Percentiles rank a stretch among this genome's conserved stretches.
Conservation (phyloP, 352 stramenopile species). For the Phytophthora megakarya region DNA sequence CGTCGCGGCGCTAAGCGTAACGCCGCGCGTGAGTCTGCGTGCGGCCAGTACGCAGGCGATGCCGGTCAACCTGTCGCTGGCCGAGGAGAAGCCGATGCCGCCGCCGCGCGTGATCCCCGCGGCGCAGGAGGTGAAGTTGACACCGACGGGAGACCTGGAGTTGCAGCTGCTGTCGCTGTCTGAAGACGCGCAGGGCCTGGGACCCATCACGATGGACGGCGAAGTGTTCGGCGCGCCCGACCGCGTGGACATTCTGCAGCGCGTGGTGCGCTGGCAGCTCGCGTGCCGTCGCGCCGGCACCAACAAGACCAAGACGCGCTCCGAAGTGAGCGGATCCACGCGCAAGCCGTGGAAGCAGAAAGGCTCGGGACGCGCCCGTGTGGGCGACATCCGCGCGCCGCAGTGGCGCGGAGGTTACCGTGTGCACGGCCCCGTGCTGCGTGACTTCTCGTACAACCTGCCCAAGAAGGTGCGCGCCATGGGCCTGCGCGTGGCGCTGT, state of each 20-base stretch:
- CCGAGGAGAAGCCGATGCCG: constrained; percentile 70
- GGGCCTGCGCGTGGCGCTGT: constrained; percentile 84
- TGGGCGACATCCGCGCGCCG: constrained; percentile 85
- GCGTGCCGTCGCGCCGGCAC: constrained; percentile 82
- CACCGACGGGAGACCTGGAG: constrained; percentile 60
- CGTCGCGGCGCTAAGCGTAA: constrained; percentile 59
- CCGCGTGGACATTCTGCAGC: constrained; percentile 87
- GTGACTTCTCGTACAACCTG: constrained; percentile 87
- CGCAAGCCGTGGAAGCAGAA: constrained; percentile 91
- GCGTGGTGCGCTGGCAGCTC: constrained; percentile 88
- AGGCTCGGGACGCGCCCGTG: constrained; percentile 82
- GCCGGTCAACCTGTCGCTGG: constrained; percentile 72
- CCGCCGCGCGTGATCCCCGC: constrained; percentile 67
- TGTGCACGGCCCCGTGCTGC: constrained; percentile 84
- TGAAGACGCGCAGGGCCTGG: constrained; percentile 42
- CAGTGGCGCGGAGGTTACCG: constrained; percentile 87
- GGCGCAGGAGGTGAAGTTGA: constrained; percentile 63
- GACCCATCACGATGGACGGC: constrained; percentile 61
- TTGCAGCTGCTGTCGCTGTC: constrained; percentile 71
- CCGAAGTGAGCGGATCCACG: constrained; percentile 86
- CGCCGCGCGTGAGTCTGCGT: constrained; percentile 47
- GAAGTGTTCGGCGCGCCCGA: constrained; percentile 79
- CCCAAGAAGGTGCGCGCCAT: constrained; percentile 90
- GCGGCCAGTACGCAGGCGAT: constrained; percentile 34
- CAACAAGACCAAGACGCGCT: constrained; percentile 90